phyloP scores from a whole-genome alignment of 768 basidiomycete genomes.

The Heimioporus sp. region DNA sequence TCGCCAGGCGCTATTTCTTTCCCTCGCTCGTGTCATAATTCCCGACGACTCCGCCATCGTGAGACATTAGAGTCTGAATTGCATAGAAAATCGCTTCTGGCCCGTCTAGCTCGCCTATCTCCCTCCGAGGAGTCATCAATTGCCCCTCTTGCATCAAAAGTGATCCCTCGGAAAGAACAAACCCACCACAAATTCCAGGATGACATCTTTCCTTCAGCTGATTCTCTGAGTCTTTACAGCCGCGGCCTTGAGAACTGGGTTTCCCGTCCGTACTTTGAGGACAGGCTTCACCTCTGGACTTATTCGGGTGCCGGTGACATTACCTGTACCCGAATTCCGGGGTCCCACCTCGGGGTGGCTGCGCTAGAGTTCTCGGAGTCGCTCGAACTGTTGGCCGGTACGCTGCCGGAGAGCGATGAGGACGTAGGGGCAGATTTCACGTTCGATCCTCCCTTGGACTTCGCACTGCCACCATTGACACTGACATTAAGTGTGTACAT shows the following conservation, averaged over 20 bases:
- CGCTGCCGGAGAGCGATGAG: conserved; percentile 24
- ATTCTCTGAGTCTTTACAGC: conserved; percentile 33
- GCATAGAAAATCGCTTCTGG: conserved; percentile 51
- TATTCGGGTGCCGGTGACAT: conserved; percentile 38
- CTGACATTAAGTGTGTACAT: conserved; percentile 17
- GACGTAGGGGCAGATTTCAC: conserved; percentile 4
- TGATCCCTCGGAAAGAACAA: conserved; percentile 25
- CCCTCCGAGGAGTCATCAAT: conserved; percentile 44
- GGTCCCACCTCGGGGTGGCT: conserved; percentile 58
- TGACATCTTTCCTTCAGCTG: conserved; percentile 17
- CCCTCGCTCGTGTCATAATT: conserved; percentile 55
- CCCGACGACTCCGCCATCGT: conserved; percentile 33
- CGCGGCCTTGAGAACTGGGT: conserved; percentile 67
- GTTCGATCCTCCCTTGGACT: conserved; percentile 17
- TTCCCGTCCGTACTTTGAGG: conserved; percentile 73
- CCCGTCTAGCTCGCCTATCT: conserved; percentile 42
- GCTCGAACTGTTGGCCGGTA: conserved; percentile 63
- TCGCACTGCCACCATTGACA: conserved; percentile 14
- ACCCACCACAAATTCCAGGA: conserved; percentile 35
- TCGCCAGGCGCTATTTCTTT: conserved; percentile 36
- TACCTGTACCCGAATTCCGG: conserved; percentile 39
- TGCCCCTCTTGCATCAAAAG: conserved; percentile 39
- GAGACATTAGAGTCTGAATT: conserved; percentile 44
- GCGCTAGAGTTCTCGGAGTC: conserved; percentile 69
- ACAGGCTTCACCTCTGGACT: conserved; percentile 57